Evolutionary conservation across 176 grass and related monocot species (phyloP), one percentile per base, ranked within the genome.

Genomic region (Aegilops umbellulata): DNA sequence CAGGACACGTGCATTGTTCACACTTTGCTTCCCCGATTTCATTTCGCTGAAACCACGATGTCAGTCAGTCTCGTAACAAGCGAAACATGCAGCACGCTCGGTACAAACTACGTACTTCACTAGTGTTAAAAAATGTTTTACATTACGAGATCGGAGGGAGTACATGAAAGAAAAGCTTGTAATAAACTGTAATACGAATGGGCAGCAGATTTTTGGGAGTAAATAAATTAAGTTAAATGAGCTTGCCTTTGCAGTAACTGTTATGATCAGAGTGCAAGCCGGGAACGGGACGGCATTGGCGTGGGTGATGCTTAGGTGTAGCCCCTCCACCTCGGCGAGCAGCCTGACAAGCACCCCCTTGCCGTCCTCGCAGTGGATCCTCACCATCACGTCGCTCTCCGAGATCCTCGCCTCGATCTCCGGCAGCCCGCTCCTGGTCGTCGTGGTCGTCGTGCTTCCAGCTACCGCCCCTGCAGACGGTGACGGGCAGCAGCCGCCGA

Each of bases 351-450:
- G 32, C 63, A 85, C 32, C 8, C 93, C 91, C 70, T 89, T 93
- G 72, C 22, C 31, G 79, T 84, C 84, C 65, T 76, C 78, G 80
- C 91, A 87, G 25, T 91, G 86, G 58, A 95, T 77, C 86, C 81
- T 87, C 87, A 95, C 36, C 62, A 95, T 92, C 67, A 95, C 76
- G 51, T 38, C 83, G 9, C 80, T 65, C 4, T 84, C 86, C 27
- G 76, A 91, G 42, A 95, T 38, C 76, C 30, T 90, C 31, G 67
- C 91, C 17, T 95, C 91, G 65, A 95, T 93, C 89, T 93, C 91
- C 24, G 91, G 91, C 29, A 93, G 51, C 23, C 13, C 16, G n/a
- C 15, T 60, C n/a, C 80, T 10, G 10, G 30, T 71, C 69, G 39
- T 29, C n/a, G 39, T n/a, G 1, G 5, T 20, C 17, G 51, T 20